Evolutionary conservation across 116 monocot genomes (phyloP).

Genomic region (Posidonia oceanica): DNA sequence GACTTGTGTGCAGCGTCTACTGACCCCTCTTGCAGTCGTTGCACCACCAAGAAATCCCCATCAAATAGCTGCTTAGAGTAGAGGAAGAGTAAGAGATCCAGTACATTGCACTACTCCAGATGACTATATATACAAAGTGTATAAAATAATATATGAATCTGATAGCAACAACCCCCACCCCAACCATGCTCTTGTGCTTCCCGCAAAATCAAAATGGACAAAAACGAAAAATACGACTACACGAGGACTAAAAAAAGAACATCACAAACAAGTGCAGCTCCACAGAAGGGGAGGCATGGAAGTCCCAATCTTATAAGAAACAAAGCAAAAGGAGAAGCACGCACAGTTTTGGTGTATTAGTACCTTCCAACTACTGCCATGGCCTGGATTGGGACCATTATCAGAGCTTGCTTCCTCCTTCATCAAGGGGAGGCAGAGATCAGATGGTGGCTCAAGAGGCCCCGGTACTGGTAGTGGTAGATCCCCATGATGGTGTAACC

Average conservation of each 20-base stretch:
- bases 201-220: no score
- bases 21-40: background rate
- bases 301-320: background rate
- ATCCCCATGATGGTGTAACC: slow-evolving; percentile 1
- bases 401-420: background rate
- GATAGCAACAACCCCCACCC: background rate
- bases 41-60: slow-evolving; percentile 1
- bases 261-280: background rate
- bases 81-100: background rate
- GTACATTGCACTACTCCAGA: background rate
- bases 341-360: no score
- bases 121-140: background rate
- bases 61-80: background rate
- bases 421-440: background rate
- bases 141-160: slow-evolving; percentile 2
- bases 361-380: no score
- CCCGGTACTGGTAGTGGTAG: background rate
- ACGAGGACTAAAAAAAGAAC: background rate
- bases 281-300: background rate
- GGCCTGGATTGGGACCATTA: no score
- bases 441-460: background rate
- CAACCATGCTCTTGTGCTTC: background rate
- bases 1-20: slow-evolving; percentile 1
- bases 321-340: no score
- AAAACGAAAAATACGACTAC: no score